Conservation (phyloP, 2,329 filamentous ascomycete genomes). For the Pyrenochaeta sp. region DNA sequence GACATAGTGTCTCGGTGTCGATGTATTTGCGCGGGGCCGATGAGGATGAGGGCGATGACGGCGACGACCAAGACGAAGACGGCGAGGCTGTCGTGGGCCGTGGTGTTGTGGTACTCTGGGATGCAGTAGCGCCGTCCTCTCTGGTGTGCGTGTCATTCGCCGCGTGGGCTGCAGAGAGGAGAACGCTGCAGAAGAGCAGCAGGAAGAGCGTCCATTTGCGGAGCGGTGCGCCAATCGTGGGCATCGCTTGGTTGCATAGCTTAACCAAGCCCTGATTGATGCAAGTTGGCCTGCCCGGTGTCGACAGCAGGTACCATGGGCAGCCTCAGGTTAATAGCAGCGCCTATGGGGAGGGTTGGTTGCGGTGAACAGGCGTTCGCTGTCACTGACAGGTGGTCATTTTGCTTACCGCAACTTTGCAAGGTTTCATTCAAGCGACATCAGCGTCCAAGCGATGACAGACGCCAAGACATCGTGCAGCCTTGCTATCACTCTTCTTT, state of each 20-base stretch:
- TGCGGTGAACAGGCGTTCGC: conserved; percentile 29
- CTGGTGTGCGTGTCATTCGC: conserved; percentile 41
- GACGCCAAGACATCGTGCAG: neutral
- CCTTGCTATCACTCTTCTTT: neutral
- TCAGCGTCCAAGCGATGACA: neutral
- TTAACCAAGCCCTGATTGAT: conserved; percentile 34
- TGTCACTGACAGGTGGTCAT: conserved; percentile 3
- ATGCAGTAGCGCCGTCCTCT: conserved; percentile 32
- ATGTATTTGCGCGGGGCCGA: conserved; percentile 23
- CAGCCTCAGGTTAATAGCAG: conserved; percentile 14
- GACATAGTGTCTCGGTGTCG: conserved; percentile 53
- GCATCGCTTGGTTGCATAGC: conserved; percentile 50
- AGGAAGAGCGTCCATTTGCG: conserved; percentile 46
- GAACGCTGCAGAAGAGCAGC: conserved; percentile 43
- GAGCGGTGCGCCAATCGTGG: conserved; percentile 47
- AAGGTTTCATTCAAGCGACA: conserved; percentile 3
- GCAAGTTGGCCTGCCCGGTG: conserved; percentile 23
- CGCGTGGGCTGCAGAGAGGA: conserved; percentile 34
- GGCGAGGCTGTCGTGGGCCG: conserved; percentile 20
- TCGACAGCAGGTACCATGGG: conserved; percentile 21
- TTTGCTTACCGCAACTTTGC: neutral
- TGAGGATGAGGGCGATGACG: conserved; percentile 8
- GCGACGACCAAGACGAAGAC: conserved; percentile 16
- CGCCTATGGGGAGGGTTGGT: conserved; percentile 3
- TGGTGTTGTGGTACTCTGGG: conserved; percentile 29